Evolutionary conservation across 371 early-diverging fungal genomes (phyloP), one percentile per base, ranked within the genome.

Genomic region (Apophysomyces variabilis): DNA sequence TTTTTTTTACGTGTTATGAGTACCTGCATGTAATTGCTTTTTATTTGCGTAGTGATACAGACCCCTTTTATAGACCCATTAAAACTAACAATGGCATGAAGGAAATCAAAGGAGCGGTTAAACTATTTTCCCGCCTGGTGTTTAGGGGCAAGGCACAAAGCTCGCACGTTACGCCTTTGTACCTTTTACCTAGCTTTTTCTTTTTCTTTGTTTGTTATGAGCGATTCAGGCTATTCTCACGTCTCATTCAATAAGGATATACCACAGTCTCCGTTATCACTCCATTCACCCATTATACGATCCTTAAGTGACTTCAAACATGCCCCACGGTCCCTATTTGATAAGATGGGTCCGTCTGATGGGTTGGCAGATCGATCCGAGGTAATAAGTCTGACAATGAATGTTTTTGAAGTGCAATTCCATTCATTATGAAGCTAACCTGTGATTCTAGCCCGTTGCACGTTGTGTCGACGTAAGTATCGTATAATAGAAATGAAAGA

Each of bases 301-400:
- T 61, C 67, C 11, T 38, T 38, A 14, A 45, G n/a, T 8, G 46
- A 50, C n/a, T 66, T 66, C 35, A 57, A 56, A 12, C 56, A 61
- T 41, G 67, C 62, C 37, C 67, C 67, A 21, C 56, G 62, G 14
- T 61, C 67, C 11, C 57, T 66, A 4, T 66, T 66, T 43, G 67
- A 66, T 38, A 62, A 66, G 38, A 61, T 66, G 26, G 62, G 47
- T 32, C 44, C 58, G 35, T 36, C 21, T 37, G 21, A 58, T 56
- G 45, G 64, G 21, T 44, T 39, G 58, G 41, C 18, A 36, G 60
- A 41, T 21, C 14, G 26, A 38, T 38, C 11, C 32, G 21, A 41
- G 44, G 64, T 57, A 64, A 54, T 12, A 5, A 26, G 13, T 11
- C 8, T 11, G 41, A 41, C 8, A 41, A 41, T 41, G 4, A 50